Base-by-base conservation (phyloP, 2,329 filamentous ascomycete species). In the Penicillium sp. region DNA sequence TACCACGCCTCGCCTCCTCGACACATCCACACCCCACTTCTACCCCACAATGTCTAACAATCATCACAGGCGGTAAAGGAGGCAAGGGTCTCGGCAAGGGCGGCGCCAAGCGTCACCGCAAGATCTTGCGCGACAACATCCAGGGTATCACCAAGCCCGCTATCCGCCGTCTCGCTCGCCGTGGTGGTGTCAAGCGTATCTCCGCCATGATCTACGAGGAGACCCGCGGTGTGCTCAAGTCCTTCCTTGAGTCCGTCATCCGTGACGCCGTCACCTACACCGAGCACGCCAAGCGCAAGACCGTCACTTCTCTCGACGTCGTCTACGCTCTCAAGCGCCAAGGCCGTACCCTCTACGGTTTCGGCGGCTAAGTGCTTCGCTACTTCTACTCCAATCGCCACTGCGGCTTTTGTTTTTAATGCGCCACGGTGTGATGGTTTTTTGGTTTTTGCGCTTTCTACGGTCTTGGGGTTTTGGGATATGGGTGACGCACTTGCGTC, bases 131-230 rank as follows among this genome's bases (percentile, higher is more conserved):
- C 81, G 93, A 97, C 89, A 97, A 97, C 90, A 97, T 97, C 77
- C 92, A 97, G 84, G 92, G 92, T 82, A 97, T 97, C 77, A 97
- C 92, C 76, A 97, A 97, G 89, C 93, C 92, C 70, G 92, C 92
- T 69, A 97, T 97, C 81, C 90, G 92, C 71, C 92, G 93, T 95
- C 92, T 97, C 76, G 92, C 92, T 63, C 92, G 92, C 82, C 92
- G 92, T 95, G 92, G 93, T 78, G 92, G 92, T 92, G 92, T 97
- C 86, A 97, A 97, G 91, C 92, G 92, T 96, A 97, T 97, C 74
- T 96, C 92, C 71, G 92, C 92, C 77, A 96, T 90, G 88, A 91
- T 91, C 80, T 91, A 91, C 81, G 88, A 90, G 74, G 87, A 91
- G 81, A 91, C 88, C 67, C 88, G 88, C 70, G 87, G 87, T 83